These are phyloP conservation scores for Nakazawaea ishiwadae DNA, from an alignment of 805 yeast genomes.

Conservation along the genomic window DNA sequence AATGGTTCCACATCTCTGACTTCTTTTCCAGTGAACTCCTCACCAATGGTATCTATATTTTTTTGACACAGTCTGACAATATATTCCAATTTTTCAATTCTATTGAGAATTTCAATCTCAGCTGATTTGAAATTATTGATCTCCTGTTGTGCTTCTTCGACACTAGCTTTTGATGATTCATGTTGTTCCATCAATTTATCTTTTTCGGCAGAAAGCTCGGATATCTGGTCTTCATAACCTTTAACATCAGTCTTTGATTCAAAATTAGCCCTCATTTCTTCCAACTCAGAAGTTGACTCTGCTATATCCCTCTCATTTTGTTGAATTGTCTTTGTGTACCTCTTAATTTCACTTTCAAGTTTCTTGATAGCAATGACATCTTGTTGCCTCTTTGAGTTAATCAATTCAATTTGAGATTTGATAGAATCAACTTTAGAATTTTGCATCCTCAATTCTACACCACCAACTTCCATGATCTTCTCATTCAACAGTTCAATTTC, in stretches of 20 bases:
- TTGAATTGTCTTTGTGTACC: slow-evolving; percentile 43
- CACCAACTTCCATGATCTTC: slow-evolving; percentile 87
- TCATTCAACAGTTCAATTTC: slow-evolving; percentile 63
- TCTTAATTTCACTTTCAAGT: slow-evolving; percentile 56
- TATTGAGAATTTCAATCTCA: slow-evolving; percentile 63
- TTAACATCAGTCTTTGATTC: slow-evolving; percentile 23
- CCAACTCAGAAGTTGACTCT: slow-evolving; percentile 28
- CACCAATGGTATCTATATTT: slow-evolving; percentile 32
- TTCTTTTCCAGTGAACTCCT: slow-evolving; percentile 37
- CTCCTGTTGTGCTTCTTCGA: slow-evolving; percentile 33
- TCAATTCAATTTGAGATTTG: slow-evolving; percentile 57
- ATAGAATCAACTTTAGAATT: slow-evolving; percentile 78
- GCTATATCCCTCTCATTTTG: slow-evolving; percentile 45
- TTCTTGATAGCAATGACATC: slow-evolving; percentile 56
- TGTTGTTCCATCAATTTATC: slow-evolving; percentile 36
- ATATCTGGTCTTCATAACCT: slow-evolving; percentile 29
- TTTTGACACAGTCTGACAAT: slow-evolving; percentile 32
- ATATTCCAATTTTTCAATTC: slow-evolving; percentile 51
- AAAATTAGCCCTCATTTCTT: slow-evolving; percentile 25
- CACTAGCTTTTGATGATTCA: slow-evolving; percentile 36
- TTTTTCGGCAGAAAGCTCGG: slow-evolving; percentile 22
- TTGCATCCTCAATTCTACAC: slow-evolving; percentile 74
- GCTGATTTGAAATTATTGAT: slow-evolving; percentile 55
- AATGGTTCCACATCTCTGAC: slow-evolving; percentile 51
- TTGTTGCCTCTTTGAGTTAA: slow-evolving; percentile 49